Evolutionary conservation across 2,329 filamentous ascomycete genomes (phyloP).

Genomic region (Metarhizium humberi): DNA sequence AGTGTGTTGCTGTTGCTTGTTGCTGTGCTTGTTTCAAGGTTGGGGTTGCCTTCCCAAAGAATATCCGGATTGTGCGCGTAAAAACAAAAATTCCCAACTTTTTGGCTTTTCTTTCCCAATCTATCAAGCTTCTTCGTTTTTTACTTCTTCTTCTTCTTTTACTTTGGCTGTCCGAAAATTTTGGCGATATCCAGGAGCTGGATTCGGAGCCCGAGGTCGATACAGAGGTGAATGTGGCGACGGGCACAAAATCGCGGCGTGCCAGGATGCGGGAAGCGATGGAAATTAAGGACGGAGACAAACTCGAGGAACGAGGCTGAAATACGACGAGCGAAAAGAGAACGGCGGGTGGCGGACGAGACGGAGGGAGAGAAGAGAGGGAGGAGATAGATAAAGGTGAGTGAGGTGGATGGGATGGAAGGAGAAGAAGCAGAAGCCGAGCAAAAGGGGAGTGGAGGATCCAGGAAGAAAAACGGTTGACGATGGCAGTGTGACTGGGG

Average conservation of each 20-base stretch:
- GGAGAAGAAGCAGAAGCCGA: conserved; percentile 12
- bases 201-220: neutral
- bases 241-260: neutral
- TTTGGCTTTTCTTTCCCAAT: neutral
- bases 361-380: neutral
- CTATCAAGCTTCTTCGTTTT: neutral
- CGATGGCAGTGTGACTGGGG: conserved; percentile 9
- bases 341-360: conserved; percentile 1
- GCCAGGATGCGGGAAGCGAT: conserved; percentile 1
- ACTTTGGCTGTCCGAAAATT: neutral
- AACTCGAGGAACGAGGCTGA: conserved; percentile 17
- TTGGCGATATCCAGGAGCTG: neutral
- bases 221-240: conserved; percentile 1
- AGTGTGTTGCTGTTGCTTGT: neutral
- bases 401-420: conserved; percentile 6
- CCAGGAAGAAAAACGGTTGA: conserved; percentile 10
- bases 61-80: neutral
- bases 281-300: conserved; percentile 7
- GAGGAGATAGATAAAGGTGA: conserved; percentile 13
- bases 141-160: neutral
- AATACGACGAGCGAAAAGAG: conserved; percentile 3
- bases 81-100: neutral
- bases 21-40: neutral
- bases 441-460: conserved; percentile 18
- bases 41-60: conserved; percentile 4